Evolutionary conservation across 2,329 filamentous ascomycete genomes (phyloP), one percentile per base, ranked within the genome.

Genomic region (Aspergillus candidus): DNA sequence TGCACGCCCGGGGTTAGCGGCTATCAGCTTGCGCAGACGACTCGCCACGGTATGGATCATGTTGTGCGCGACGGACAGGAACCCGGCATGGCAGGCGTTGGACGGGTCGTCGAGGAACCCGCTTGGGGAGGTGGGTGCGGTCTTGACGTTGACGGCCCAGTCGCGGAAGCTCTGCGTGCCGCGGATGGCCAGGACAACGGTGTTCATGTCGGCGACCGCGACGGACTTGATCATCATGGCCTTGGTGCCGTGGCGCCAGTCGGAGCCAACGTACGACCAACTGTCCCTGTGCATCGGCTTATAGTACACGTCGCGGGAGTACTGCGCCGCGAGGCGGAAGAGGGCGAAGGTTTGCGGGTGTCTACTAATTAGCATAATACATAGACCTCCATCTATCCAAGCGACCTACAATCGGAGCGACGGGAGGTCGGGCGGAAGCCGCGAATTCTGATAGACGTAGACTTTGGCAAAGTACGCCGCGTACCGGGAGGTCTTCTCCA

Each of bases 221-320:
- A 90, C 76, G 0, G 84, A 88, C 59, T 90, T 91, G 60, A 94
- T 82, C 12, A 86, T 81, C 83, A 91, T 91, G 17, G 88, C 84
- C 61, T 90, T 91, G 1, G 86, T 85, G n/a, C 86, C 86, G 3
- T 77, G 74, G 14, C 75, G 74, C 76, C 82, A 86, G 62, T 89
- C 80, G 3, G 85, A 80, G 31, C 82, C 75, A 31, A 93, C 75
- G 53, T 86, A 84, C 2, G 74, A 62, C 22, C 22, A 27, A 7
- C 22, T 27, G 22, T 27, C 22, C 22, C 22, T 27, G 22, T 10
- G 22, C 22, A 27, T 27, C 7, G 22, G 22, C 22, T 27, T 27
- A 27, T 27, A 27, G 22, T 94, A 94, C 2, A 86, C 88, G 31
- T 78, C 75, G 49, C 84, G 78, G 0, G 88, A 86, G 61, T 88